Conservation (phyloP, 2,329 filamentous ascomycete genomes). For the Cercospora beticola region DNA sequence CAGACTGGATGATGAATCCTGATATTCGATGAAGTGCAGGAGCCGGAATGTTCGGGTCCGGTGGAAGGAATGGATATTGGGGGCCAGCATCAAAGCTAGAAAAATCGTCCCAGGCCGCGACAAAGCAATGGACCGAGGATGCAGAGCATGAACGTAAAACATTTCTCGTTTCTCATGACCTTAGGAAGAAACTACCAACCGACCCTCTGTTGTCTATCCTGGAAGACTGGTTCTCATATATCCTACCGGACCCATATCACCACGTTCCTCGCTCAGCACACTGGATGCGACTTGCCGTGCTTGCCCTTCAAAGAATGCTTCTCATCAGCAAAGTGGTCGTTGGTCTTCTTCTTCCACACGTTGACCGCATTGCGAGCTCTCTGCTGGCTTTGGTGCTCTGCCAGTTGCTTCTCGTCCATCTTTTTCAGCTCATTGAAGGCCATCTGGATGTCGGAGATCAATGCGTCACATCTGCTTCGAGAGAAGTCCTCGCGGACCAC, state of each 20-base stretch:
- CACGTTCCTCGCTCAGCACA: conserved; percentile 69
- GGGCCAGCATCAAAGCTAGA: neutral
- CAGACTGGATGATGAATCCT: conserved; percentile 40
- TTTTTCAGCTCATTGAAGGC: conserved; percentile 68
- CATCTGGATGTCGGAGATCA: conserved; percentile 76
- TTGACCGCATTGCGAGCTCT: conserved; percentile 26
- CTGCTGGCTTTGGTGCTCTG: conserved; percentile 60
- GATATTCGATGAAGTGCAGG: conserved; percentile 35
- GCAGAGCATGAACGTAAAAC: neutral
- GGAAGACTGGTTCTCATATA: neutral
- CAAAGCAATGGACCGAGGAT: neutral
- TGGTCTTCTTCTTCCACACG: conserved; percentile 37
- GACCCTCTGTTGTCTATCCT: neutral
- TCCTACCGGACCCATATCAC: neutral
- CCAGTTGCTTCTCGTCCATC: conserved; percentile 71
- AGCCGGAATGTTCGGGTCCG: neutral
- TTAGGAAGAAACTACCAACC: neutral
- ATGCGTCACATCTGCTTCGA: conserved; percentile 73
- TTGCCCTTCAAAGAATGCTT: conserved; percentile 86
- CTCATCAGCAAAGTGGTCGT: conserved; percentile 63
- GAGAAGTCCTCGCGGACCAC: conserved; percentile 93
- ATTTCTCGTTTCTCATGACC: neutral
- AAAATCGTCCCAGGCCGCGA: neutral
- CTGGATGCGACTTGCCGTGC: conserved; percentile 82
- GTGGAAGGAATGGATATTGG: neutral